phyloP scores from a whole-genome alignment of 345 rosid species.

The Citrus australasica region DNA sequence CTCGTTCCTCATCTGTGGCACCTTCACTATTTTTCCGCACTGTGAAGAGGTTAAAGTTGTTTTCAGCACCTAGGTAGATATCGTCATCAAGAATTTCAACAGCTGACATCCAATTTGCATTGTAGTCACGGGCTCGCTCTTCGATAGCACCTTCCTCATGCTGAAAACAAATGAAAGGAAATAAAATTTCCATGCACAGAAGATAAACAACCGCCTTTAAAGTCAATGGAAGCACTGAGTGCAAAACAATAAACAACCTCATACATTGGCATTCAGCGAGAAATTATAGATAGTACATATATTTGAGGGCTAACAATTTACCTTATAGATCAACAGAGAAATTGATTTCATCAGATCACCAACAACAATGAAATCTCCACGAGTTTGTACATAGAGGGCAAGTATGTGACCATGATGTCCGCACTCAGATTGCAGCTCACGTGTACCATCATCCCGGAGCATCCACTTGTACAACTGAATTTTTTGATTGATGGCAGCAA shows the following conservation, averaged over 20 bases:
- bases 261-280: not conserved
- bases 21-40: slow-evolving; percentile 90
- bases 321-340: slow-evolving; percentile 89
- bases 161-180: slow-evolving; percentile 35
- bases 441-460: slow-evolving; percentile 84
- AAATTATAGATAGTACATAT: not conserved
- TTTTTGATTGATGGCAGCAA: slow-evolving; percentile 90
- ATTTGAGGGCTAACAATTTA: slow-evolving; percentile 14
- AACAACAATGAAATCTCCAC: slow-evolving; percentile 91
- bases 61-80: slow-evolving; percentile 79
- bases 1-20: slow-evolving; percentile 78
- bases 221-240: not conserved
- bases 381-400: slow-evolving; percentile 87
- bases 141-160: slow-evolving; percentile 91
- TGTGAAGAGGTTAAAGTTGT: slow-evolving; percentile 73
- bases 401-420: slow-evolving; percentile 92
- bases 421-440: slow-evolving; percentile 84
- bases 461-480: slow-evolving; percentile 93
- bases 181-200: not conserved
- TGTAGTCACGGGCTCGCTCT: slow-evolving; percentile 84
- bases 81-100: slow-evolving; percentile 93
- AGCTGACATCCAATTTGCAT: slow-evolving; percentile 91
- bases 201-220: not conserved
- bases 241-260: not conserved
- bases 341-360: slow-evolving; percentile 97